Conservation (phyloP, 2,329 filamentous ascomycete genomes). For the Aspergillus fumigatus region DNA sequence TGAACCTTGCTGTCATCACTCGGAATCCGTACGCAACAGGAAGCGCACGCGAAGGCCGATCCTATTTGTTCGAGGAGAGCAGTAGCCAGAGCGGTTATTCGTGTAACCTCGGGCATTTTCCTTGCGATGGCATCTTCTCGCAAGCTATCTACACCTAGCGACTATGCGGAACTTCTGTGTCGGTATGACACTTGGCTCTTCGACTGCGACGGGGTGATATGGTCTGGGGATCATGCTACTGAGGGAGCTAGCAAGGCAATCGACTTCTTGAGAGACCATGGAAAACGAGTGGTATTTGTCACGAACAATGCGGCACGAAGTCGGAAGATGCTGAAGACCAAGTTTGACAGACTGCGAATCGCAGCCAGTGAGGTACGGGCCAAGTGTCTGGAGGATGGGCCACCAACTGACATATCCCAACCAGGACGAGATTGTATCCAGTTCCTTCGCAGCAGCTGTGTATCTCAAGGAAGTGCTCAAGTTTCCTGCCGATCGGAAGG, state of each 20-base stretch:
- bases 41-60: no score
- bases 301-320: neutral
- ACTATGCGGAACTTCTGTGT: neutral
- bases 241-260: neutral
- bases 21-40: no score
- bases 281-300: neutral
- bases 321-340: neutral
- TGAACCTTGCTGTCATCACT: no score
- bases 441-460: neutral
- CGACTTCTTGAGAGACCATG: neutral
- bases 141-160: neutral
- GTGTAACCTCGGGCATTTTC: neutral
- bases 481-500: neutral
- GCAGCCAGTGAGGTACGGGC: neutral
- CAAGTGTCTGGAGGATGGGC: neutral
- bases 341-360: neutral
- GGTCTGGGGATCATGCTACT: neutral
- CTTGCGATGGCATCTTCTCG: neutral
- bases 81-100: neutral
- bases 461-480: neutral
- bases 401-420: neutral
- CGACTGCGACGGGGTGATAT: neutral
- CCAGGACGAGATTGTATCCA: neutral
- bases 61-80: neutral
- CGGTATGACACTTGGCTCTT: neutral